A percentile compares a stretch with the other conserved stretches of the same genome.
Evolutionary conservation across 257 asterid genomes (phyloP).

Genomic region (Haberlea rhodopensis): DNA sequence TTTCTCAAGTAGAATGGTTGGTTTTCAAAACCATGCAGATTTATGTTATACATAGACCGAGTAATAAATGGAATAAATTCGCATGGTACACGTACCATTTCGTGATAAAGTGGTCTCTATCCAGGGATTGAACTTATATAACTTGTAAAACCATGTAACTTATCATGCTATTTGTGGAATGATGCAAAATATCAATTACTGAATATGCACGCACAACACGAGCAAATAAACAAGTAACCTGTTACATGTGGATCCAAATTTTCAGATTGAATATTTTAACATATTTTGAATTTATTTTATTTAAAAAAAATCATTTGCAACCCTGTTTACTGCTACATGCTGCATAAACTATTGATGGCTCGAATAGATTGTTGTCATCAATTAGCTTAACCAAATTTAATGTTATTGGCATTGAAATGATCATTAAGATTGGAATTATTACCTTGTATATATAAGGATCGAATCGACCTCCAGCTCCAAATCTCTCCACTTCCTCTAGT

Average conservation of each 20-base stretch:
- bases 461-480: no score
- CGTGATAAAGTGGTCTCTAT: slow-evolving; percentile 15
- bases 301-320: no score
- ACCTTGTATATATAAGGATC: no score
- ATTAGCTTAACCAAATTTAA: background rate
- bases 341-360: no score
- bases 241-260: background rate
- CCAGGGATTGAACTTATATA: slow-evolving; percentile 18
- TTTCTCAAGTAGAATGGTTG: no score
- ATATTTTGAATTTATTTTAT: background rate
- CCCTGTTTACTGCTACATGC: no score
- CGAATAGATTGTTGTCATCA: no score
- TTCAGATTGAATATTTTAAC: no score
- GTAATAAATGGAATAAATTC: background rate
- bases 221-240: background rate
- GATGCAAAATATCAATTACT: slow-evolving; percentile 17
- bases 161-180: no score
- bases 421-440: no score
- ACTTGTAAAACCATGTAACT: slow-evolving; percentile 20
- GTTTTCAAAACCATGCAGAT: background rate
- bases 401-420: background rate
- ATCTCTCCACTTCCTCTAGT: no score
- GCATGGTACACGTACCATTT: background rate
- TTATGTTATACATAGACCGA: slow-evolving; percentile 20
- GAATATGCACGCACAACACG: background rate